Conservation (phyloP, 805 yeast species). For the Starmerella bombi region DNA sequence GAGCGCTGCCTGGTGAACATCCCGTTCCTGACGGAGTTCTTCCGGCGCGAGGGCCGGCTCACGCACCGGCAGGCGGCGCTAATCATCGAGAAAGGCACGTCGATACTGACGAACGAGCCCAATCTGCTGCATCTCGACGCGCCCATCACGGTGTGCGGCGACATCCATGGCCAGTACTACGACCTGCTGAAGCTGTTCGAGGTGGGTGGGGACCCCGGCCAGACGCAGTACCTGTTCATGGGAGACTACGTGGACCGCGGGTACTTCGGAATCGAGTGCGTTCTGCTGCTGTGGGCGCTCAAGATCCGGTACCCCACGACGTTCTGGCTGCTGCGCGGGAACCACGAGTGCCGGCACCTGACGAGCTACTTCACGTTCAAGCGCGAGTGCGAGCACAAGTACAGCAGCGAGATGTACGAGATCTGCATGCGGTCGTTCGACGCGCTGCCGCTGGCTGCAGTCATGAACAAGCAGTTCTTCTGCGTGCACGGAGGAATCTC, state of each 20-base stretch:
- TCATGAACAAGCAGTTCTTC: constrained; percentile 85
- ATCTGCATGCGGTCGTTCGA: constrained; percentile 68
- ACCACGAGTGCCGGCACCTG: constrained; percentile 87
- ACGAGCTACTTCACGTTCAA: constrained; percentile 91
- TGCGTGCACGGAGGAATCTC: constrained; percentile 96
- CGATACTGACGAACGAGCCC: constrained; percentile 54
- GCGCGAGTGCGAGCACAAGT: constrained; percentile 78
- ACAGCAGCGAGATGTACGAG: constrained; percentile 48
- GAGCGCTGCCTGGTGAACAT: constrained; percentile 44
- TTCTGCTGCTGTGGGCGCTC: constrained; percentile 58
- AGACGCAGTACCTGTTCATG: constrained; percentile 65
- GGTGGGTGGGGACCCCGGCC: constrained; percentile 77
- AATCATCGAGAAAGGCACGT: constrained; percentile 55
- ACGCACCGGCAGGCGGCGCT: constrained; percentile 53
- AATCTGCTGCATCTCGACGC: constrained; percentile 72
- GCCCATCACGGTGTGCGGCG: constrained; percentile 94
- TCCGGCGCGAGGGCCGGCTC: constrained; percentile 68
- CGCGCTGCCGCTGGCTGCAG: constrained; percentile 79
- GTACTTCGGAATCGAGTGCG: constrained; percentile 63
- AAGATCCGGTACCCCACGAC: constrained; percentile 63
- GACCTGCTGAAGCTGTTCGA: constrained; percentile 84
- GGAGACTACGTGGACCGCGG: constrained; percentile 98
- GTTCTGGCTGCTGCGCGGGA: constrained; percentile 77
- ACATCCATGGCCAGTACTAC: constrained; percentile 89
- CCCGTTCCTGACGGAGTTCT: constrained; percentile 58